Evolutionary conservation across 345 rosid genomes (phyloP).

Genomic region (Xanthoceras sorbifolium): DNA sequence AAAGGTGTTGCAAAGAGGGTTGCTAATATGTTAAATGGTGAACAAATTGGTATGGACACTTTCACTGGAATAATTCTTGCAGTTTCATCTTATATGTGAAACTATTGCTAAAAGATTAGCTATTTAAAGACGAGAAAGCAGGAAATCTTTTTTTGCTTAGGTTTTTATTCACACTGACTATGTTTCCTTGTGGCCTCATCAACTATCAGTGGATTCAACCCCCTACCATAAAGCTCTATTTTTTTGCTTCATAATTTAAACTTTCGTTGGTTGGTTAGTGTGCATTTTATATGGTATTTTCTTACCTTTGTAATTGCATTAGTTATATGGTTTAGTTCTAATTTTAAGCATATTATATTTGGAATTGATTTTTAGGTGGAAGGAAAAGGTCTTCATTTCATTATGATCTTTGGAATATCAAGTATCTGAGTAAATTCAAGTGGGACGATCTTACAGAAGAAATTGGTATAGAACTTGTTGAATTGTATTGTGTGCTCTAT

Average conservation of each 20-base stretch:
- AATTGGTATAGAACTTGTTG: slow-evolving; percentile 50
- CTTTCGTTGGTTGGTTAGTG: background rate
- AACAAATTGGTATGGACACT: slow-evolving; percentile 69
- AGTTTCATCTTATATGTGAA: slow-evolving; percentile 3
- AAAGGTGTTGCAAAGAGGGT: slow-evolving; percentile 77
- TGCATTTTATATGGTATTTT: background rate
- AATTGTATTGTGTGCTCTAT: slow-evolving; percentile 1
- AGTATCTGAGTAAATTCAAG: slow-evolving; percentile 88
- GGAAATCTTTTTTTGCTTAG: background rate
- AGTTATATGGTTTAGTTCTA: background rate
- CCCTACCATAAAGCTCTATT: background rate
- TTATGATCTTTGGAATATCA: slow-evolving; percentile 94
- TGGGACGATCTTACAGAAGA: slow-evolving; percentile 97
- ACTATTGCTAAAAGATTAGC: background rate
- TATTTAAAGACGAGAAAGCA: background rate
- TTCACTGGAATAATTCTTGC: background rate
- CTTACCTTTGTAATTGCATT: background rate
- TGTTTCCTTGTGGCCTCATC: background rate
- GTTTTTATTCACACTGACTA: background rate
- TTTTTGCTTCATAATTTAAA: background rate
- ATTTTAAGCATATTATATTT: slow-evolving; percentile 15
- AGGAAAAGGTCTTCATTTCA: slow-evolving; percentile 75
- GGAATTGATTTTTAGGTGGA: slow-evolving; percentile 58
- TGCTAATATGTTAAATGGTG: slow-evolving; percentile 84
- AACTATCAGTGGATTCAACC: background rate